These are phyloP conservation scores for Candida germanica DNA, from an alignment of 805 yeast genomes.

Conservation along the genomic window DNA sequence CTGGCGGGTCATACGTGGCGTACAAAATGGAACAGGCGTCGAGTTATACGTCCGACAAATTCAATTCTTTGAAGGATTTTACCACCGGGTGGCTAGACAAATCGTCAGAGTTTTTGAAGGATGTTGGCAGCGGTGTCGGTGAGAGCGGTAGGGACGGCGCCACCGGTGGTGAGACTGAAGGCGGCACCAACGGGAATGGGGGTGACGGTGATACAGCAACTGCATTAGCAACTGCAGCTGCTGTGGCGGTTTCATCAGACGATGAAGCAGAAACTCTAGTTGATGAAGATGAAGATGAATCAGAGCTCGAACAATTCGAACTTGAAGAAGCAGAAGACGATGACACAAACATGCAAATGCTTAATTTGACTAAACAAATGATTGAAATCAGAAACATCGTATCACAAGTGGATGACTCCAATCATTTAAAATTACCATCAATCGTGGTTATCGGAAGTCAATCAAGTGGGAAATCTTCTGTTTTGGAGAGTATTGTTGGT, in stretches of 20 bases:
- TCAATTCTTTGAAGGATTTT: conserved; percentile 59
- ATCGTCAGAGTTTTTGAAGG: conserved; percentile 42
- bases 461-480: conserved; percentile 96
- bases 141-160: conserved; percentile 2
- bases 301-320: conserved; percentile 45
- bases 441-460: conserved; percentile 98
- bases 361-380: conserved; percentile 91
- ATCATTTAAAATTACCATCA: conserved; percentile 81
- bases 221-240: conserved; percentile 51
- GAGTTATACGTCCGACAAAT: conserved; percentile 61
- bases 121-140: conserved; percentile 15
- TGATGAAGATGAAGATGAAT: conserved; percentile 51
- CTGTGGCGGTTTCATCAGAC: conserved; percentile 30
- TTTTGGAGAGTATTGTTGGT: conserved; percentile 94
- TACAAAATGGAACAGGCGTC: conserved; percentile 90
- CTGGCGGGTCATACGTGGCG: conserved; percentile 89
- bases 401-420: conserved; percentile 70
- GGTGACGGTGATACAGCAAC: conserved; percentile 34
- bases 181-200: conserved; percentile 26
- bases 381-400: conserved; percentile 86
- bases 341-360: conserved; percentile 72
- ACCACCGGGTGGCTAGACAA: conserved; percentile 53
- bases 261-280: conserved; percentile 30
- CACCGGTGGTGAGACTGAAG: conserved; percentile 15
- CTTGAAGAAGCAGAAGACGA: conserved; percentile 47